Evolutionary conservation across 345 rosid genomes (phyloP).

Genomic region (Microcos paniculata): DNA sequence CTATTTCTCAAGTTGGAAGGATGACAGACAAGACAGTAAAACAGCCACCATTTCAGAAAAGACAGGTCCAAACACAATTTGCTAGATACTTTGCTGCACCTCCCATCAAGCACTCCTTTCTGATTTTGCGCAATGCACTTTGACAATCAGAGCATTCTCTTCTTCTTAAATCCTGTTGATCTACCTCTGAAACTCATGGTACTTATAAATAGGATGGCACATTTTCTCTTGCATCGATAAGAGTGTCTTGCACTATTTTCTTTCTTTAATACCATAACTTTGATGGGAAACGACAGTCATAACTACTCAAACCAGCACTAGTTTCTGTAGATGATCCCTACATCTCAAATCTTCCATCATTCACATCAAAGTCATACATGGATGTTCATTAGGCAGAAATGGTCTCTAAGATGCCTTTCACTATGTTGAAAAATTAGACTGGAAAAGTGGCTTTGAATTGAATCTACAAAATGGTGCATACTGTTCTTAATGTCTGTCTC

Average conservation of each 20-base stretch:
- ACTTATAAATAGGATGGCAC: background rate
- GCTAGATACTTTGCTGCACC: background rate
- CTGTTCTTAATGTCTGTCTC: background rate
- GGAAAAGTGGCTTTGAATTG: background rate
- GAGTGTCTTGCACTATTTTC: background rate
- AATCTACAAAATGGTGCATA: background rate
- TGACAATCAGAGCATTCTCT: background rate
- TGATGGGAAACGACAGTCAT: background rate
- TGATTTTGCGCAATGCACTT: background rate
- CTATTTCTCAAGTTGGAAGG: background rate
- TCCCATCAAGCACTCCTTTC: background rate
- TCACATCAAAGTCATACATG: background rate
- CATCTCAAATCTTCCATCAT: background rate
- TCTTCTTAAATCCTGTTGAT: background rate
- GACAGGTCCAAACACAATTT: background rate
- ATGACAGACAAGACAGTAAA: background rate
- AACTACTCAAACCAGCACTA: background rate
- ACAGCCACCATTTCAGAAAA: background rate
- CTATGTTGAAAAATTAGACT: background rate
- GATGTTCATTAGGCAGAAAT: background rate
- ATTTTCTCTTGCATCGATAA: background rate
- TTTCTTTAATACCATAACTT: background rate
- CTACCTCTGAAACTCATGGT: background rate
- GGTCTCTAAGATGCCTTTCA: background rate
- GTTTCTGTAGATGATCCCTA: background rate